Evolutionary conservation across 2,329 filamentous ascomycete genomes (phyloP).

Genomic region (Seiridium unicorne): DNA sequence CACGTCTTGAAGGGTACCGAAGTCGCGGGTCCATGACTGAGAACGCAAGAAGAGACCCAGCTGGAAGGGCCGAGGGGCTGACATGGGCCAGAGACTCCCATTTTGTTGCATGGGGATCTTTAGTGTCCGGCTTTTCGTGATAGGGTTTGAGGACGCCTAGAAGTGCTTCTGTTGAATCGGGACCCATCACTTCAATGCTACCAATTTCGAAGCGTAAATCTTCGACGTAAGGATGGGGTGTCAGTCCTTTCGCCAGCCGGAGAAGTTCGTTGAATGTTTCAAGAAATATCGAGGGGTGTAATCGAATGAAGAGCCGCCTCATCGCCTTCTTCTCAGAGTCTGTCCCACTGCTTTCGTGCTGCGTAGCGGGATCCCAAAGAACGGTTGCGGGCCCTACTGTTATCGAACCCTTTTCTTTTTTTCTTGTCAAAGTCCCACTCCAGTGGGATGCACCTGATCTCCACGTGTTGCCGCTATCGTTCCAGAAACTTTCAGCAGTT

Average conservation of each 20-base stretch:
- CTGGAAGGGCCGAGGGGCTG: constrained; percentile 66
- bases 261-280: constrained; percentile 66
- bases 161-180: constrained; percentile 77
- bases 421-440: constrained; percentile 50
- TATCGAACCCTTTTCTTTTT: constrained; percentile 49
- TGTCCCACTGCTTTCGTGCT: background rate
- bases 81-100: constrained; percentile 56
- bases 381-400: constrained; percentile 71
- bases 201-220: constrained; percentile 69
- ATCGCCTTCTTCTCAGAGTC: constrained; percentile 16
- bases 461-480: constrained; percentile 68
- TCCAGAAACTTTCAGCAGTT: constrained; percentile 59
- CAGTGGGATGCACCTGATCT: constrained; percentile 50
- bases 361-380: constrained; percentile 64
- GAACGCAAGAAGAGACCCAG: constrained; percentile 70
- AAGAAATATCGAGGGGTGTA: constrained; percentile 80
- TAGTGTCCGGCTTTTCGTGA: constrained; percentile 26
- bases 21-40: constrained; percentile 77
- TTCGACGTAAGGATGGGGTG: constrained; percentile 61
- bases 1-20: constrained; percentile 67
- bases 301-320: constrained; percentile 63
- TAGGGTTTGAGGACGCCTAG: constrained; percentile 64
- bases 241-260: constrained; percentile 56
- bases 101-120: constrained; percentile 41
- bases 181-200: constrained; percentile 58